These are phyloP conservation scores for Phytophthora pini DNA, from an alignment of 352 stramenopile genomes.

Conservation along the genomic window DNA sequence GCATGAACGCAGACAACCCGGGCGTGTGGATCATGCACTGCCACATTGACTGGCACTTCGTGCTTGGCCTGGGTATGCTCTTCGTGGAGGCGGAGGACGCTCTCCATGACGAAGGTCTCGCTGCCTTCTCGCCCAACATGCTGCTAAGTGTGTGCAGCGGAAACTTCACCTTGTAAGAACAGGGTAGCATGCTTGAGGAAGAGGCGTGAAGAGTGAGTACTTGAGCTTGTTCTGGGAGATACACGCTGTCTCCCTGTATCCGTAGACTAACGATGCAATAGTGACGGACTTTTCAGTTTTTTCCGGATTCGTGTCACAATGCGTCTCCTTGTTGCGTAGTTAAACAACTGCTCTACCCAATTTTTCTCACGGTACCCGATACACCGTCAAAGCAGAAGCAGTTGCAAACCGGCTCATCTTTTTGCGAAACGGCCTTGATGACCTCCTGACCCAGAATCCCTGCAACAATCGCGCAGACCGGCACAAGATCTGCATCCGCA, in stretches of 20 bases:
- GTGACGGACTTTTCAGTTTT: constrained; percentile 6
- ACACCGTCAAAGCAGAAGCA: constrained; percentile 94
- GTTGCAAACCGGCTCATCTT: constrained; percentile 98
- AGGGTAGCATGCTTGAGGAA: constrained; percentile 3
- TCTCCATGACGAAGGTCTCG: constrained; percentile 38
- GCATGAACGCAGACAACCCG: constrained; percentile 51
- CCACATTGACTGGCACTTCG: constrained; percentile 60
- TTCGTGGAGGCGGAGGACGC: constrained; percentile 46
- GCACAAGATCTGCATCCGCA: constrained; percentile 75
- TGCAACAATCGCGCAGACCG: constrained; percentile 95
- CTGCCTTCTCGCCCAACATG: constrained; percentile 39
- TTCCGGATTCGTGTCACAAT: too few species aligned
- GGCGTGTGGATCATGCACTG: constrained; percentile 60
- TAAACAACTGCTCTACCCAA: constrained; percentile 42
- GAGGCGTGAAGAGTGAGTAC: constrained; percentile 6
- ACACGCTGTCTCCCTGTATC: constrained; percentile 1
- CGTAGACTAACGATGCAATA: constrained; percentile 18
- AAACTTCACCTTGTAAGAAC: constrained; percentile 38
- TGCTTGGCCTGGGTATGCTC: constrained; percentile 48
- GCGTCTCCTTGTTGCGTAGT: too few species aligned
- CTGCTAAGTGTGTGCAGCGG: constrained; percentile 42
- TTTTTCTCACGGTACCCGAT: constrained; percentile 60
- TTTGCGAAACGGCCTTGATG: constrained; percentile 96
- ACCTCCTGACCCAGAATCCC: constrained; percentile 98
- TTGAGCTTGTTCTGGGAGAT: constrained; percentile 6